Base-by-base conservation (phyloP, 2,329 filamentous ascomycete species). In the Sporothrix phasma region DNA sequence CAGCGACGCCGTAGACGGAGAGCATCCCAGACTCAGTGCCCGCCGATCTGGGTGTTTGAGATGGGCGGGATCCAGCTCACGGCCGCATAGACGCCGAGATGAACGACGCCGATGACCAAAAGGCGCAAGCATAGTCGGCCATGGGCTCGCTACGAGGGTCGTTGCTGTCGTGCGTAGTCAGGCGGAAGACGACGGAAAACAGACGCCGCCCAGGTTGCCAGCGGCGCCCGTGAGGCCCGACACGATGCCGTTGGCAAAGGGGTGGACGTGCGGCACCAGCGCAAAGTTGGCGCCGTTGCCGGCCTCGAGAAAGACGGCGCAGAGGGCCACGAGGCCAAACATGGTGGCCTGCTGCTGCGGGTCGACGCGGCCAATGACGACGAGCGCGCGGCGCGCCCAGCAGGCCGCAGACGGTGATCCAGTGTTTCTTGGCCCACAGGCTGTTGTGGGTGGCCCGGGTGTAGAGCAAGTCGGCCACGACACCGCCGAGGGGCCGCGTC, bases 221-320 rank as follows among this genome's bases (percentile, higher is more conserved):
- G 83, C 80, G 0, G 88, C 91, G 10, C 92, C 92, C 0, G 90
- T 88, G 41, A 89, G 78, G 13, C 92, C 92, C 0, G 88, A 89
- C 6, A 96, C 81, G 64, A 82, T 73, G 15, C 90, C 92, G 74
- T 96, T 96, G 66, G 90, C 89, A 66, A 81, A 82, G 0, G 90
- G 90, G 74, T 92, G 88, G 1, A 96, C 88, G 72, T 96, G 92
- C 3, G 92, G 91, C 26, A 96, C 88, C 5, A 96, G 81, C 0
- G 90, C 85, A 74, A 94, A 96, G 76, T 90, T 94, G 46, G 90
- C 86, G 0, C 92, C 92, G 72, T 96, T 96, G 47, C 86, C 87
- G 1, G 88, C 90, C 73, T 95, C 90, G 49, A 92, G 76, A 77
- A 96, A 96, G 72, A 96, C 81, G 0, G 89, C 90, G 77, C 92